Base-by-base conservation (phyloP, 176 grass and related monocot species). In the Oryza rufipogon region DNA sequence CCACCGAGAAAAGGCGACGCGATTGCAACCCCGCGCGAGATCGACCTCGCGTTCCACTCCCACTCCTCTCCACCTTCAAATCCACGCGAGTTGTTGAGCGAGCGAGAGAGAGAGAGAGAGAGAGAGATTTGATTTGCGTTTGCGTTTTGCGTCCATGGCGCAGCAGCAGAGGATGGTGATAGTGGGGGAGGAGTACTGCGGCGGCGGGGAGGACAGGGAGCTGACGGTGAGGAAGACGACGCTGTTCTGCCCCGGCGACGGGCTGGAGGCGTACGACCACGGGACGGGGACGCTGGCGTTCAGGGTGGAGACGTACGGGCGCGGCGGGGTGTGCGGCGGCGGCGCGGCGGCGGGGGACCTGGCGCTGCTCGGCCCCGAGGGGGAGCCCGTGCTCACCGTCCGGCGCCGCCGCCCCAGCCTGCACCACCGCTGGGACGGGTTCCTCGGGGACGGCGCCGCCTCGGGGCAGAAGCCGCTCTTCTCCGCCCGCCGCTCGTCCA, bases 171-270 rank as follows among this genome's bases (percentile, higher is more conserved):
- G 2, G 74, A 51, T 11, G 60, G 84, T 69, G 17, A 83, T 92
- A 54, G 91, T 92, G 14, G 91, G 90, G 23, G 84, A 92, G 81
- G 86, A 87, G 80, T 87, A 96, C 76, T 99, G 91, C 86, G 81
- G 91, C 86, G 81, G 54, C 34, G 68, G 58, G 26, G 84, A 80
- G 85, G 93, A 94, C 61, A 66, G 88, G 87, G 91, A 94, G 88
- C 86, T 99, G 66, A 99, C 96, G 84, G 96, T 99, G 81, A 72
- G 91, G 77, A 99, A 99, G 91, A 99, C 96, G 15, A 91, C 93
- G 66, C 78, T 99, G 15, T 99, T 99, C 87, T 88, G 70, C 1
- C 90, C 84, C 0, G 93, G 93, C 2, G 96, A 99, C 80, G 93
- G 96, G 2, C 89, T 96, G 65, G 93, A 87, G 68, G 96, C 92